Conservation (phyloP, 495 filamentous ascomycete species). For the Talaromyces proteolyticus region DNA sequence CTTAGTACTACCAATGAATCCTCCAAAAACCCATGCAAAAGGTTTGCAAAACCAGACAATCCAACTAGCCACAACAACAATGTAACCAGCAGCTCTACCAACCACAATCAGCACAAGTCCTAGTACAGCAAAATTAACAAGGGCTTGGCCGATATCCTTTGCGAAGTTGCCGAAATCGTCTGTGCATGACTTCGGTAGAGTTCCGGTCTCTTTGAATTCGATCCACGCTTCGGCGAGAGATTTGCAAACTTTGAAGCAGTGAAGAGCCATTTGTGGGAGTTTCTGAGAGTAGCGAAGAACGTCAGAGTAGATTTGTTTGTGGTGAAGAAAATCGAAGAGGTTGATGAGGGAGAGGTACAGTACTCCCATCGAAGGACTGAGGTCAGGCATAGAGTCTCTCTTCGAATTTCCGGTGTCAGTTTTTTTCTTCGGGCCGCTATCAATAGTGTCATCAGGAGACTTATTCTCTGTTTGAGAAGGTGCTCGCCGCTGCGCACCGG, state of each 20-base stretch:
- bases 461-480: not conserved
- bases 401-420: not conserved
- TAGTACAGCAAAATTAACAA: conserved; percentile 31
- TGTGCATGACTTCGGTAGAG: conserved; percentile 26
- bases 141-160: conserved; percentile 27
- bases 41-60: conserved; percentile 36
- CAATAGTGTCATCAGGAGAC: not conserved
- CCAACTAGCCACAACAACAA: conserved; percentile 34
- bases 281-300: not conserved
- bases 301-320: conserved; percentile 1
- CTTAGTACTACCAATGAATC: conserved; percentile 10
- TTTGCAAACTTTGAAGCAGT: conserved; percentile 30
- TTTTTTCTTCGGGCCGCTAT: not conserved
- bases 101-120: conserved; percentile 27
- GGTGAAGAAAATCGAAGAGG: not conserved
- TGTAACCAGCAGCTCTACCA: conserved; percentile 25
- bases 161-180: conserved; percentile 24
- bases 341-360: conserved; percentile 3
- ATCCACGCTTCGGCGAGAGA: conserved; percentile 19
- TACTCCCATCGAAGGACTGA: not conserved
- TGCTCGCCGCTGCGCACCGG: not conserved
- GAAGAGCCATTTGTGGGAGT: conserved; percentile 27
- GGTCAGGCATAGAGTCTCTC: not conserved
- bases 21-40: conserved; percentile 29
- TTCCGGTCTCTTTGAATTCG: conserved; percentile 27